Base-by-base conservation (phyloP, 148 eudicot genomes). In the Dysphania ambrosioides region DNA sequence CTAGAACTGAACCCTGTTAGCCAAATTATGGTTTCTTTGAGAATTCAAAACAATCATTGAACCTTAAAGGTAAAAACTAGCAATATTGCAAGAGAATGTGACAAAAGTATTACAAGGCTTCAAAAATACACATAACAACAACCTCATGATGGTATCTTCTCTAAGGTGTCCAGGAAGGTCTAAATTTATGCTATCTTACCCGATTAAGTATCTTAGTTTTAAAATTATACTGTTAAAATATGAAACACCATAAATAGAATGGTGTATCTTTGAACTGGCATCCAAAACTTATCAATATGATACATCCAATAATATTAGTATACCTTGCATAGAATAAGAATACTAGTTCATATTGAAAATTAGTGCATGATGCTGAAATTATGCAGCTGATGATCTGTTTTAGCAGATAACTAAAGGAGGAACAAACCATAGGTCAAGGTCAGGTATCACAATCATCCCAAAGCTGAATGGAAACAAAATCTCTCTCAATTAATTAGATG, bases 1-100 rank as follows among this genome's bases (percentile, higher is more conserved):
- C 98, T 92, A 92, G 96, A 92, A 95, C 88, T 85, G 97, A 87
- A 90, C 96, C 98, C 98, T 95, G 97, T 88, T 86, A 90, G 92
- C 93, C 96, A 95, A 86, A 83, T 85, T 83, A 88, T 84, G 74
- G 40, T 71, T 70, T 73, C 75, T 75, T 81, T 88, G 86, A 88
- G 92, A 85, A 78, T 72, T 81, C 79, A 44, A 41, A 66, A 73
- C 29, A 65, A 72, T 53, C 49, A 38, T 55, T 34, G 24, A 74
- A 71, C 32, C 32, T 30, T 32, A 3, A 27, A 15, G 32, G n/a
- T 36, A 59, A 47, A 62, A 44, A 75, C 36, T 53, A 36, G 69
- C 66, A 79, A 49, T 21, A 71, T 36, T 9, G 78, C 78, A 62
- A 74, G 18, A n/a, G 12, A 57, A 49, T 34, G 44, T 15, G n/a